These are phyloP conservation scores for Colletotrichum tropicale DNA, from an alignment of 2,329 filamentous ascomycete genomes.

Conservation along the genomic window DNA sequence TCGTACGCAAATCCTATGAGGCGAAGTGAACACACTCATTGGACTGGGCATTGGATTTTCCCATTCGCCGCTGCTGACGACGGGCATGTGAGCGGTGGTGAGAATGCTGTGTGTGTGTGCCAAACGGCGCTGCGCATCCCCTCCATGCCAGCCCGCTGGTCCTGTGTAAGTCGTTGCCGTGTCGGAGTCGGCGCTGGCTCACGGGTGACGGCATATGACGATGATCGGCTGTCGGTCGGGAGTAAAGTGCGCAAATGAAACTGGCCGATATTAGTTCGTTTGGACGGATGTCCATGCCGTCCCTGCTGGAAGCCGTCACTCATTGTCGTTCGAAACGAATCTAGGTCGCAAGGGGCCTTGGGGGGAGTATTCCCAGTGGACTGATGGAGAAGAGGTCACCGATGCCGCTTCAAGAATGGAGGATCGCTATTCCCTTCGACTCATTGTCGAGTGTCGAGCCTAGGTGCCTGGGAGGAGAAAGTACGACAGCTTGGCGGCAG, in stretches of 20 bases:
- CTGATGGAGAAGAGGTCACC: background rate
- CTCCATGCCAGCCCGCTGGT: background rate
- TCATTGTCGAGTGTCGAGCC: background rate
- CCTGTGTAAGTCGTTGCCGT: background rate
- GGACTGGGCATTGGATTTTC: background rate
- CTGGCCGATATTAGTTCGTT: background rate
- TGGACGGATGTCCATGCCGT: background rate
- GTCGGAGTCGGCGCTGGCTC: background rate
- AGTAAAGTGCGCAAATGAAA: background rate
- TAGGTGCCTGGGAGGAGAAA: background rate
- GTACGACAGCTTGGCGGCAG: background rate
- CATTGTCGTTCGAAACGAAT: background rate
- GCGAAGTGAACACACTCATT: background rate
- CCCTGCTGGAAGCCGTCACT: conserved; percentile 1
- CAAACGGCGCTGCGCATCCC: background rate
- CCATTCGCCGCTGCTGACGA: background rate
- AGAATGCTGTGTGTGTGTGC: background rate
- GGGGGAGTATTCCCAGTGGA: background rate
- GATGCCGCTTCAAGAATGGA: background rate
- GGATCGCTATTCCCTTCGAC: background rate
- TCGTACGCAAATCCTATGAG: background rate
- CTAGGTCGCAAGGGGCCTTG: background rate
- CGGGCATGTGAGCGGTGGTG: background rate
- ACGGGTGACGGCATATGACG: background rate
- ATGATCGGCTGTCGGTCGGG: background rate